A percentile compares a stretch with the other conserved stretches of the same genome.
These are phyloP conservation scores for Cryptococcus sp. DNA, from an alignment of 1,284 basidiomycete species.

Conservation along the genomic window DNA sequence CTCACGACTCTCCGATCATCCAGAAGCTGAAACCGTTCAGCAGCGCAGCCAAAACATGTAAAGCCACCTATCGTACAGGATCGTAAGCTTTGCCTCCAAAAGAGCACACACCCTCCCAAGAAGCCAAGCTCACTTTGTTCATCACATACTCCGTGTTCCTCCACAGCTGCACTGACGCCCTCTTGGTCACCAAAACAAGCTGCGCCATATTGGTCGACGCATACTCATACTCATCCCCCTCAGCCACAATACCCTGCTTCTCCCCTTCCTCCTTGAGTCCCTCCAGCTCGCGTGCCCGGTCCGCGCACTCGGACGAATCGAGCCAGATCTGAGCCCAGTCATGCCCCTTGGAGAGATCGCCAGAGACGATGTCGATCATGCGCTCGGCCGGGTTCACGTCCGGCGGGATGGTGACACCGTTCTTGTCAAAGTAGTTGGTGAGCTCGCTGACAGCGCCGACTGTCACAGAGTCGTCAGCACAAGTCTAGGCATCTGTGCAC, in stretches of 20 bases:
- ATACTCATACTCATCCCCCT: conserved; percentile 32
- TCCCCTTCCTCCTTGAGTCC: conserved; percentile 31
- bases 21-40: conserved; percentile 45
- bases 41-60: conserved; percentile 29
- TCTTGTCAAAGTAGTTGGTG: conserved; percentile 53
- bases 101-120: conserved; percentile 5
- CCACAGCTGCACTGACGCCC: conserved; percentile 38
- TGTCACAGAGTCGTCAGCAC: conserved; percentile 9
- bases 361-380: conserved; percentile 48
- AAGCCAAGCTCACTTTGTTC: conserved; percentile 41
- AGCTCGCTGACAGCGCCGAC: conserved; percentile 53
- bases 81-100: background rate
- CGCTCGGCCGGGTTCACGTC: conserved; percentile 55
- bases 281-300: conserved; percentile 50
- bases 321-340: conserved; percentile 74
- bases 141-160: conserved; percentile 44
- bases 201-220: conserved; percentile 37
- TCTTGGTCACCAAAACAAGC: conserved; percentile 32
- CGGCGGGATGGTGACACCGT: conserved; percentile 44
- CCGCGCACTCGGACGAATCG: conserved; percentile 48
- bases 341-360: conserved; percentile 45
- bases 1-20: conserved; percentile 24
- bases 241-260: background rate
- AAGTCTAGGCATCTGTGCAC: background rate
- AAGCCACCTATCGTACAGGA: background rate